Evolutionary conservation across 495 filamentous ascomycete genomes (phyloP).

Genomic region (Penicillium canescens): DNA sequence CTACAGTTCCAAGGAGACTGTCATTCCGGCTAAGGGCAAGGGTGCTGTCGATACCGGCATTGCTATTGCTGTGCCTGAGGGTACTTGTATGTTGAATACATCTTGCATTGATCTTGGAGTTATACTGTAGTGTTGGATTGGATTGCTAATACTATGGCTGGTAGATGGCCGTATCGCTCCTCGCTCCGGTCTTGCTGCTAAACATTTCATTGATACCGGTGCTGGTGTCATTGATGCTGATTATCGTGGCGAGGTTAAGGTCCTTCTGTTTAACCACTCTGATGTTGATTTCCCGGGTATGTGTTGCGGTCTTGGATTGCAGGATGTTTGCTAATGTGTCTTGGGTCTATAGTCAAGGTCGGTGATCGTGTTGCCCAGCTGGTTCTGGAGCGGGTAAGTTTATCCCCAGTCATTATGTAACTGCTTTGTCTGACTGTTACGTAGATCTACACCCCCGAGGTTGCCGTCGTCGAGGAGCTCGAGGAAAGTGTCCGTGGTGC

Average conservation of each 20-base stretch:
- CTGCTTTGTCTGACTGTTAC: constrained; percentile 6
- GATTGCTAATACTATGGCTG: background rate
- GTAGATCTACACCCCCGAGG: constrained; percentile 85
- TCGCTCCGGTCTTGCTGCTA: constrained; percentile 85
- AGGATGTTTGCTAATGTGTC: background rate
- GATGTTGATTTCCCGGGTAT: constrained; percentile 71
- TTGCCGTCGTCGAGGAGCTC: constrained; percentile 80
- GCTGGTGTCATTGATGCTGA: constrained; percentile 98
- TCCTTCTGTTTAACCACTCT: constrained; percentile 89
- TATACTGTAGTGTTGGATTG: no score
- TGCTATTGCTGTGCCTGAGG: constrained; percentile 80
- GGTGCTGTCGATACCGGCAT: constrained; percentile 88
- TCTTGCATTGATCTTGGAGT: background rate
- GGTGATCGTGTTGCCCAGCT: constrained; percentile 93
- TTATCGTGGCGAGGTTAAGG: constrained; percentile 91
- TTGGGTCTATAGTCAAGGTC: constrained; percentile 57
- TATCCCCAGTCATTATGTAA: background rate
- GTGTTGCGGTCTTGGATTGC: background rate
- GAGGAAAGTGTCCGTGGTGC: constrained; percentile 89
- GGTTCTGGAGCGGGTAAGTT: constrained; percentile 73
- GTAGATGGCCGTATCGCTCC: constrained; percentile 89
- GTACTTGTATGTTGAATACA: constrained; percentile 66
- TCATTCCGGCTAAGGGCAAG: constrained; percentile 79
- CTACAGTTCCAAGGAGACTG: constrained; percentile 71
- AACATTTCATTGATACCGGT: constrained; percentile 92